These are phyloP conservation scores for Turnera subulata DNA, from an alignment of 345 rosid genomes.

Conservation along the genomic window DNA sequence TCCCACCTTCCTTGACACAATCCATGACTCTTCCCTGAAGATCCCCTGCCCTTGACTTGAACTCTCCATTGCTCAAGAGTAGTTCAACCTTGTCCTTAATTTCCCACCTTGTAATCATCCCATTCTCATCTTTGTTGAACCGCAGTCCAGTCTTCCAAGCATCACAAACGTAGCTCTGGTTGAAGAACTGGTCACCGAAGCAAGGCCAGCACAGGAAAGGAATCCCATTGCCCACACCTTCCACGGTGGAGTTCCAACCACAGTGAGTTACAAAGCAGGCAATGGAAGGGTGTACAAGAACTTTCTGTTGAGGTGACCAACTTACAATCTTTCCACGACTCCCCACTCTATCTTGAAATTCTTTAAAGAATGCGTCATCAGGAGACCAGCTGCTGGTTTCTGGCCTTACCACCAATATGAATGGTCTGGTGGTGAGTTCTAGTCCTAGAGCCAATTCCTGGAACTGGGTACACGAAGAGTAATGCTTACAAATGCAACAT, in stretches of 20 bases:
- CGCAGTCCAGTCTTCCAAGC: constrained; percentile 27
- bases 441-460: constrained; percentile 13
- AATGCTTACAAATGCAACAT: constrained; percentile 13
- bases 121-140: constrained; percentile 25
- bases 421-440: constrained; percentile 7
- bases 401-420: constrained; percentile 11
- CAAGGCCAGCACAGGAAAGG: constrained; percentile 28
- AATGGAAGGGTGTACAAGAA: constrained; percentile 10
- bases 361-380: not conserved
- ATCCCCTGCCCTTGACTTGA: constrained; percentile 14
- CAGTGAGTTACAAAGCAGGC: constrained; percentile 21
- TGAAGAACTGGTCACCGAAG: constrained; percentile 24
- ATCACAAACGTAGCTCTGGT: constrained; percentile 22
- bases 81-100: constrained; percentile 31
- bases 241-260: constrained; percentile 23
- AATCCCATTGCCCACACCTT: constrained; percentile 15
- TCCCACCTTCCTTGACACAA: constrained; percentile 26
- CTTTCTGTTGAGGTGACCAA: constrained; percentile 22
- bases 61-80: constrained; percentile 19
- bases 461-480: not conserved
- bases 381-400: not conserved
- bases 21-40: constrained; percentile 21
- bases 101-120: constrained; percentile 20
- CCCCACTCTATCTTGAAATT: not conserved
- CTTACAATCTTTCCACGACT: constrained; percentile 5